Base-by-base conservation (phyloP, 495 filamentous ascomycete genomes). In the Lepidopterella palustris region DNA sequence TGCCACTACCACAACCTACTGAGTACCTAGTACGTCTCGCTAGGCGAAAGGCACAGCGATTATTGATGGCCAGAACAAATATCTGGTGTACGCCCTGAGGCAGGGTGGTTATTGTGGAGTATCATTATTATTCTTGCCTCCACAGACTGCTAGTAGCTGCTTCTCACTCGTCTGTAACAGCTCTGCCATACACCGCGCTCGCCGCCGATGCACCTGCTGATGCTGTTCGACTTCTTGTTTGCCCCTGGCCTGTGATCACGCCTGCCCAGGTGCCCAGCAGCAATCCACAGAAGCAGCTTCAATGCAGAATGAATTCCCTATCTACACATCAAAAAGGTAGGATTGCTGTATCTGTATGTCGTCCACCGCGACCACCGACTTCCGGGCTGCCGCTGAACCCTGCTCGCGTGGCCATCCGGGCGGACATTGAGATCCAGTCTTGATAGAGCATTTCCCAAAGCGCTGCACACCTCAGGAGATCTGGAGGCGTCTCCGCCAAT, bases 391-490 rank as follows among this genome's bases (percentile, higher is more conserved):
- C 47, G 27, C 47, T 24, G 24, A 42, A 28, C 59, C 32, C 25
- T 51, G 53, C 59, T 55, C 56, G 59, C 59, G 59, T 56, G 59
- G 52, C 59, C 58, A 52, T 24, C 35, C 4, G 27, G 31, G 32
- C 59, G 52, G 47, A 52, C 45, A 59, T 59, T 26, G 59, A 56
- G 52, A 55, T 61, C 59, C 31, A 51, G 21, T 27, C 47, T 25
- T 18, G n/a, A 18, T 49, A 23, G 45, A 49, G 10, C n/a, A 3
- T 11, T 20, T 13, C 26, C 47, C 21, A 24, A 50, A 50, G 47
- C 47, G 47, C 47, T 50, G 47, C 47, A 24, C 24, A 25, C 24
- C 20, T 50, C 20, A 50, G 47, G 47, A 50, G 47, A 24, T 25
- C 47, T 50, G 47, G 47, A 21, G 47, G 21, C 25, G 23, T 24